phyloP scores from a whole-genome alignment of 129 eudicot species.

The Erigeron canadensis region DNA sequence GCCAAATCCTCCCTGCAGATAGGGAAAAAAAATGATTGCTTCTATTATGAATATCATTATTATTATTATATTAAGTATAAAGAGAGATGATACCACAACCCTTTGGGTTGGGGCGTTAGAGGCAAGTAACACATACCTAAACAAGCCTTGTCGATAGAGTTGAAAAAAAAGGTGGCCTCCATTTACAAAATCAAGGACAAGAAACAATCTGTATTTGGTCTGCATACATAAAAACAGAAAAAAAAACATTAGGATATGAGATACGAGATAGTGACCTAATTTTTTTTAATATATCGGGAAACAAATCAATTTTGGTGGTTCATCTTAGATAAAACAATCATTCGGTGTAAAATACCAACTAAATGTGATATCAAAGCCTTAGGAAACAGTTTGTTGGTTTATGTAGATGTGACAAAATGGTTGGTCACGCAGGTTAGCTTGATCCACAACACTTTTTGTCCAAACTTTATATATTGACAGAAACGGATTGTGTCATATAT shows the following conservation, averaged over 20 bases:
- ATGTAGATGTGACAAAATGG: background rate
- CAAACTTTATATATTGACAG: background rate
- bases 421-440: background rate
- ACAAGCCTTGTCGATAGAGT: constrained; percentile 74
- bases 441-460: too few relatives aligned
- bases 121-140: constrained; percentile 61
- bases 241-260: constrained; percentile 6
- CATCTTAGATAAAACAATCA: constrained; percentile 2
- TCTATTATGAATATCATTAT: constrained; percentile 7
- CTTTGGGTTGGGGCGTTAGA: background rate
- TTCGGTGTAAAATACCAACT: too few relatives aligned
- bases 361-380: too few relatives aligned
- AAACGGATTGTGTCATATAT: background rate
- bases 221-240: constrained; percentile 32
- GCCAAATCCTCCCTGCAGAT: constrained; percentile 75
- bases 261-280: background rate
- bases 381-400: too few relatives aligned
- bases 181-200: constrained; percentile 77
- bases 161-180: constrained; percentile 93
- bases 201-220: constrained; percentile 74
- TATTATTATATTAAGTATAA: too few relatives aligned
- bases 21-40: background rate
- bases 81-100: background rate
- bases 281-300: background rate
- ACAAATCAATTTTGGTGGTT: constrained; percentile 2